Base-by-base conservation (phyloP, 83 land plant genomes). In the Larix sibirica region DNA sequence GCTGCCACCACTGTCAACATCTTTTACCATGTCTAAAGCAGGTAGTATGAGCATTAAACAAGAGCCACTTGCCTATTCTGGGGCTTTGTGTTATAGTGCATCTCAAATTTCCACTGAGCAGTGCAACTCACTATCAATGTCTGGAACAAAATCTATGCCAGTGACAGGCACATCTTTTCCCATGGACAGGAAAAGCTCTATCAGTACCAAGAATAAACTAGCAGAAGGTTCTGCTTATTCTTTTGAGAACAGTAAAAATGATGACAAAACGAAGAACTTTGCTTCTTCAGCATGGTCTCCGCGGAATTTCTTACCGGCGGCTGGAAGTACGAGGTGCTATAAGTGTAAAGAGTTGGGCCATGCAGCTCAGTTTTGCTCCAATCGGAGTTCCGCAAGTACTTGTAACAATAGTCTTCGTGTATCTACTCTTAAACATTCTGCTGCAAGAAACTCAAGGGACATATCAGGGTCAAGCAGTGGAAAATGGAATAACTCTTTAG, bases 341-440 rank as follows among this genome's bases (percentile, higher is more conserved):
- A 88, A 83, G 81, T 87, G 90, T 69, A 90, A 90, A 58, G 90
- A 88, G 42, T 56, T 67, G 42, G 92, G 90, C 8, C 92, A 90
- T 79, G 28, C 83, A 13, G 63, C 84, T 20, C 85, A 90, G 77
- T 80, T 33, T 73, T 91, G 91, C 80, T 13, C 83, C 17, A 60
- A 21, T 68, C 70, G 81, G 24, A 83, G 63, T 74, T 44, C 77
- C 47, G 58, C n/a, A 74, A 78, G 18, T 23, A 60, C 80, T 59
- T 24, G 23, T 44, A 40, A 40, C 47, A 74, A 12, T 44, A 74
- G 77, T 74, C 83, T 73, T 56, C 87, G 54, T 62, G 50, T 58
- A 76, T 47, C 81, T 38, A 63, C 60, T 50, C 59, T 71, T 77
- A 81, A 82, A 70, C 66, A 21, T 64, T 78, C 85, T 83, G 84